A percentile compares a stretch with the other conserved stretches of the same genome.
Evolutionary conservation across 306 rosid genomes (phyloP).

Genomic region (Lablab purpureus): DNA sequence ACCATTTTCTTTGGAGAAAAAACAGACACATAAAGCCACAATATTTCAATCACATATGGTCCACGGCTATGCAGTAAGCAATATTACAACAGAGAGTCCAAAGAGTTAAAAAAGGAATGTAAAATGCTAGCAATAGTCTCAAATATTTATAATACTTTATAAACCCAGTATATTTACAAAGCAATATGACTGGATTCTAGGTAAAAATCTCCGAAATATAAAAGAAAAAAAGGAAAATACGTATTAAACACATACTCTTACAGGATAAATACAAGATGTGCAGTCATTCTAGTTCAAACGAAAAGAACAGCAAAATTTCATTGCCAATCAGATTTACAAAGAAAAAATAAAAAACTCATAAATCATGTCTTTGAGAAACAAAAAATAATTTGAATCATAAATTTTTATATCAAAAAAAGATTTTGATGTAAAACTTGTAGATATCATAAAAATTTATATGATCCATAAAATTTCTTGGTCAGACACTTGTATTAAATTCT

Average conservation of each 20-base stretch:
- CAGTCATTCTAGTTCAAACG: no score
- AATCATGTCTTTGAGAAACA: background rate
- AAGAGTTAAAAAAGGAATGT: background rate
- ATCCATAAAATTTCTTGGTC: no score
- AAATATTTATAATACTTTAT: background rate
- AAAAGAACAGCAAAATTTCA: no score
- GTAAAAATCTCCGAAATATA: no score
- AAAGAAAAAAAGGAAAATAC: no score
- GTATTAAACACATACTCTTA: no score
- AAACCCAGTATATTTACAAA: background rate
- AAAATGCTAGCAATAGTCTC: no score
- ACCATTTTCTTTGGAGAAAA: background rate
- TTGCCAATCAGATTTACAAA: background rate
- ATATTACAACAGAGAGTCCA: background rate
- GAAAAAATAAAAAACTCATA: background rate
- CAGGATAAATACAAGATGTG: no score
- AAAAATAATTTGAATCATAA: background rate
- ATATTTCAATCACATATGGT: slow-evolving; percentile 2
- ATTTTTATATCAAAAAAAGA: background rate
- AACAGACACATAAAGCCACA: background rate
- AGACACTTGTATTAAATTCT: background rate
- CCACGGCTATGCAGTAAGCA: background rate
- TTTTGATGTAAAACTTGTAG: background rate
- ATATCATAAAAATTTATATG: no score
- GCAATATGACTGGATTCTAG: background rate